phyloP scores from a whole-genome alignment of 371 early-diverging fungal species.

The Rhizopus delemar region DNA sequence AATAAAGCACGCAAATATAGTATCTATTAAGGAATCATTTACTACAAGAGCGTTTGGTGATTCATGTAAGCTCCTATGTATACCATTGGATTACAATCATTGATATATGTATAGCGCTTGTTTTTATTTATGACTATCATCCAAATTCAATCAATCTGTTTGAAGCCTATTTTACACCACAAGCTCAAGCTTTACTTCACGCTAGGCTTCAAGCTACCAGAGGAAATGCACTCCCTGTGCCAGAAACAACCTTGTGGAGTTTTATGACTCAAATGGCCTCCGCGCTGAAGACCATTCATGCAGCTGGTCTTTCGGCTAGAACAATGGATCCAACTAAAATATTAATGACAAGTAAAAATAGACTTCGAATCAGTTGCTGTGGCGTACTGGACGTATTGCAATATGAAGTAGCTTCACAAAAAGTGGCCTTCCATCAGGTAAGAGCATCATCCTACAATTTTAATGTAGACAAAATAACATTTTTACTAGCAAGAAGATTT shows the following conservation, averaged over 20 bases:
- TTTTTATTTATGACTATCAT: conserved; percentile 90
- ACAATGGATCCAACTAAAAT: conserved; percentile 81
- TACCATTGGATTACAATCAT: no score
- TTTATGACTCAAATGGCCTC: conserved; percentile 84
- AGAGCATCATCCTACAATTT: not conserved
- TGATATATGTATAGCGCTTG: conserved; percentile 54
- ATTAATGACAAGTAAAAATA: conserved; percentile 80
- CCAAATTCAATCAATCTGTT: conserved; percentile 79
- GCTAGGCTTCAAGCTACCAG: conserved; percentile 41
- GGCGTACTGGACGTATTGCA: conserved; percentile 85
- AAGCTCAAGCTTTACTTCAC: conserved; percentile 52
- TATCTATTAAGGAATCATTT: conserved; percentile 84
- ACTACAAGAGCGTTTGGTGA: conserved; percentile 93
- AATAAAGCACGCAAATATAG: conserved; percentile 79
- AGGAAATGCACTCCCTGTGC: conserved; percentile 46
- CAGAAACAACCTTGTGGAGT: conserved; percentile 85
- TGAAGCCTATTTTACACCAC: conserved; percentile 66
- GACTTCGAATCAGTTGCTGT: conserved; percentile 81
- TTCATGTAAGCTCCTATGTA: conserved; percentile 55
- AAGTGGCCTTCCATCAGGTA: conserved; percentile 65
- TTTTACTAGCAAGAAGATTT: conserved; percentile 81
- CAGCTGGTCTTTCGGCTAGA: conserved; percentile 76
- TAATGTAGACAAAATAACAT: not conserved
- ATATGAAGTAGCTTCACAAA: conserved; percentile 63
- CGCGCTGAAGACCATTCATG: conserved; percentile 82